Evolutionary conservation across 371 early-diverging fungal species (phyloP).

Genomic region (Thermomucor indicae-seudaticae): DNA sequence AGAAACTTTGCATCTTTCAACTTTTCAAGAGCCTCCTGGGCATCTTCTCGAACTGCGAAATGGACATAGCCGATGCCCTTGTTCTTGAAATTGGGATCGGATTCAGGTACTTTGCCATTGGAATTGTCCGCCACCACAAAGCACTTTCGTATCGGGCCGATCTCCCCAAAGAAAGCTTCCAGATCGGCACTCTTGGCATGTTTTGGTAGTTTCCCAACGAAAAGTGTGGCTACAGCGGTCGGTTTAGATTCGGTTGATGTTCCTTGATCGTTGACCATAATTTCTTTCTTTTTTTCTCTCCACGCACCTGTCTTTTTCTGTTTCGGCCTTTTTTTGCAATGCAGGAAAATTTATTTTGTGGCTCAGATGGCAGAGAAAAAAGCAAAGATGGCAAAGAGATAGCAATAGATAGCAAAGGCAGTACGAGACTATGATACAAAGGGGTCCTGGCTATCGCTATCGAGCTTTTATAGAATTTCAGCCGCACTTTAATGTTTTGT

Average conservation of each 20-base stretch:
- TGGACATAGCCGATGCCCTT: slow-evolving; percentile 91
- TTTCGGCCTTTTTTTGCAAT: no score
- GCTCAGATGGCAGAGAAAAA: no score
- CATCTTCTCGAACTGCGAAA: slow-evolving; percentile 87
- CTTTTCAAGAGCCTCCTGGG: slow-evolving; percentile 70
- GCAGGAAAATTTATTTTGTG: no score
- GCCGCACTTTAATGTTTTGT: no score
- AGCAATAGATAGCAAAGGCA: no score
- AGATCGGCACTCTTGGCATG: slow-evolving; percentile 77
- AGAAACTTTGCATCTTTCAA: slow-evolving; percentile 67
- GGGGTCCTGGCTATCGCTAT: no score
- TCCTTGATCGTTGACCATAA: no score
- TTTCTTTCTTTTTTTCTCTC: no score
- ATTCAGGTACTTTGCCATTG: slow-evolving; percentile 27
- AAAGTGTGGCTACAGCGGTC: slow-evolving; percentile 66
- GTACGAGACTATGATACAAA: no score
- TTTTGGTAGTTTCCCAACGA: slow-evolving; percentile 83
- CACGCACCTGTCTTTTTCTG: no score
- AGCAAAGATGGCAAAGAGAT: no score
- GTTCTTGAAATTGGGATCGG: slow-evolving; percentile 42
- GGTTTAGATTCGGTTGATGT: not conserved
- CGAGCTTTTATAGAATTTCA: no score
- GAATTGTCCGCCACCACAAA: slow-evolving; percentile 74
- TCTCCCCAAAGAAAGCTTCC: slow-evolving; percentile 81
- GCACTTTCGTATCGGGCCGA: slow-evolving; percentile 88